phyloP scores from a whole-genome alignment of 2,329 filamentous ascomycete species.

The Penicillium sp. region DNA sequence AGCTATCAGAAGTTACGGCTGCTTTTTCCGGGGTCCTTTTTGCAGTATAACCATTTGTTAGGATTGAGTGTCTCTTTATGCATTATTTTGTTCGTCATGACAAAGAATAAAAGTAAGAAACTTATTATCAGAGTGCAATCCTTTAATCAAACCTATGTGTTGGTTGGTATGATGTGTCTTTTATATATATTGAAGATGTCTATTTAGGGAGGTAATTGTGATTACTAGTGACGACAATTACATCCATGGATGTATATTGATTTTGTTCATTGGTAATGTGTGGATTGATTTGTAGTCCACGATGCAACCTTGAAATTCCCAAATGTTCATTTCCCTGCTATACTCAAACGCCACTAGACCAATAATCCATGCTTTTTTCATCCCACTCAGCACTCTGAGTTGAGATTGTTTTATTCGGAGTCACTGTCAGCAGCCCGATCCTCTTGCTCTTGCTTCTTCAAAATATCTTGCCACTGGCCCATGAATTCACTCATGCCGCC shows the following conservation, averaged over 20 bases:
- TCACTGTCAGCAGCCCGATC: constrained; percentile 41
- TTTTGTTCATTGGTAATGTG: neutral
- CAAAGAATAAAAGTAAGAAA: neutral
- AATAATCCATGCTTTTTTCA: constrained; percentile 1
- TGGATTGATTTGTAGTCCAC: neutral
- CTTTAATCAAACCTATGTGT: neutral
- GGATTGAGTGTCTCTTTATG: neutral
- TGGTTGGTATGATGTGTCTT: neutral
- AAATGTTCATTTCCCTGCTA: neutral
- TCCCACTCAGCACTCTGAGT: neutral
- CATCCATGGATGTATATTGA: neutral
- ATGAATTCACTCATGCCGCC: constrained; percentile 80
- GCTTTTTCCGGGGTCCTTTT: neutral
- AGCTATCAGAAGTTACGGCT: neutral
- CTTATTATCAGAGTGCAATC: neutral
- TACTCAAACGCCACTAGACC: constrained; percentile 13
- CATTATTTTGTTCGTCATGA: neutral
- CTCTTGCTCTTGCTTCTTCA: constrained; percentile 43
- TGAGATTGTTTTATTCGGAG: constrained; percentile 13
- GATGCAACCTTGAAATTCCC: neutral
- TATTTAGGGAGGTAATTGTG: neutral
- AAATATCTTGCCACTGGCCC: constrained; percentile 66
- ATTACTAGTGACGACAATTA: neutral
- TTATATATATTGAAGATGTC: neutral
- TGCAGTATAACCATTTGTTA: no score